Evolutionary conservation across 495 filamentous ascomycete genomes (phyloP), one percentile per base, ranked within the genome.

Genomic region (Tuber indicum): DNA sequence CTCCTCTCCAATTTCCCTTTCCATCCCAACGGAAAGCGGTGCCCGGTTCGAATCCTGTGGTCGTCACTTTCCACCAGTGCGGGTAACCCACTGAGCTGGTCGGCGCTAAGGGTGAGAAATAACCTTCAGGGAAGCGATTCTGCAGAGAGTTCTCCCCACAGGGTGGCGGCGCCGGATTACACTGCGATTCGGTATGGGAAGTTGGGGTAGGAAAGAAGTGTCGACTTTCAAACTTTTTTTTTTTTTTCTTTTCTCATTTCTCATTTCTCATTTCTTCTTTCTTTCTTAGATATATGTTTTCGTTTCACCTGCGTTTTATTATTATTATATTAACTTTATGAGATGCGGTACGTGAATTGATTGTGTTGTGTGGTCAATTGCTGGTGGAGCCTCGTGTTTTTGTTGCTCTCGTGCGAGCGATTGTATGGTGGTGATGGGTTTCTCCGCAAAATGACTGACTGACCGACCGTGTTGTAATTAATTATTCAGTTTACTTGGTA

Each of bases 121-220:
- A 82, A 74, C 79, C 80, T 82, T 82, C 80, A 81, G 80, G 80
- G 80, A 81, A 81, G 80, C 75, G 81, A 81, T 81, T 81, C 80
- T 81, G 80, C 79, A 82, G 80, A 82, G 80, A 82, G 42, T 81
- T 82, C 80, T 82, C 80, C 80, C 79, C 80, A 78, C 71, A 72
- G 74, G 79, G 74, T 82, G 80, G 80, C 80, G 80, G 79, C 74
- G 74, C 80, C 47, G 80, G 80, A 82, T 74, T 76, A 78, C 80
- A 81, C 80, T 79, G 75, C 77, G 42, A 74, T 81, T 58, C 78
- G 79, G 79, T 81, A 81, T 81, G 75, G 75, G 78, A 81, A 81
- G 44, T 72, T 72, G 79, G 70, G 47, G 75, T 45, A 81, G 78
- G 62, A 80, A 74, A 52, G 75, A 70, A 77, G 71, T 78, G 74